A percentile compares a stretch with the other conserved stretches of the same genome.
Conservation (phyloP, 148 eudicot species). For the Rhododendron ferrugineum region DNA sequence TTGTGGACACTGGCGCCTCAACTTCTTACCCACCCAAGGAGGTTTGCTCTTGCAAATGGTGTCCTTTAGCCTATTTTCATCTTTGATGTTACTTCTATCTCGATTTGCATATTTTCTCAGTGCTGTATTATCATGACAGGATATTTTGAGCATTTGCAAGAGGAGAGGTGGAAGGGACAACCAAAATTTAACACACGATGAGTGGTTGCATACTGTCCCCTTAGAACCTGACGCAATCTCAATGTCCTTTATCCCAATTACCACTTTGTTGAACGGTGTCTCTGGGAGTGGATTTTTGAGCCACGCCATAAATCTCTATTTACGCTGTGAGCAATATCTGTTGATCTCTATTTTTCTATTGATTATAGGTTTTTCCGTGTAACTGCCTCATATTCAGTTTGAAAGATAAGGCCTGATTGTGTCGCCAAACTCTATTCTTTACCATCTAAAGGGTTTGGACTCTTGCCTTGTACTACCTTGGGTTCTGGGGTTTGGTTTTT, state of each 20-base stretch:
- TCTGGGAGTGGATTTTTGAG: conserved; percentile 96
- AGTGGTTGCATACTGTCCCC: conserved; percentile 88
- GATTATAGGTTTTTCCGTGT: not conserved
- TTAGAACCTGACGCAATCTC: conserved; percentile 88
- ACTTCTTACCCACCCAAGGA: conserved; percentile 85
- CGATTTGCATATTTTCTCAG: not conserved
- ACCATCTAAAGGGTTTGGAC: not conserved
- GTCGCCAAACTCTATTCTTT: not conserved
- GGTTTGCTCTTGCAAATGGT: conserved; percentile 33
- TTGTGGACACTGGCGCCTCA: conserved; percentile 71
- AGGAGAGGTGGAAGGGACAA: conserved; percentile 92
- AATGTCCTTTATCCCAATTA: conserved; percentile 93
- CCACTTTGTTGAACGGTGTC: conserved; percentile 89
- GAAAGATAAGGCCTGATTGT: not conserved
- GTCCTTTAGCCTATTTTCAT: conserved; percentile 8
- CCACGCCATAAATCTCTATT: conserved; percentile 93
- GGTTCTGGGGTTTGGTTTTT: no score
- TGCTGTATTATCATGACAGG: conserved; percentile 37
- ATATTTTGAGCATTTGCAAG: conserved; percentile 67
- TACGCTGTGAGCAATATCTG: conserved; percentile 67
- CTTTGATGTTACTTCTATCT: not conserved
- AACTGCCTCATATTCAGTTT: not conserved
- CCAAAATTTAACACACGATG: conserved; percentile 53
- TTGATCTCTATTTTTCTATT: not conserved
- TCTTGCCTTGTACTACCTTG: not conserved